A percentile compares a stretch with the other conserved stretches of the same genome.
Conservation (phyloP, 192 early-diverging fungal species). For the Coemansia sp. region DNA sequence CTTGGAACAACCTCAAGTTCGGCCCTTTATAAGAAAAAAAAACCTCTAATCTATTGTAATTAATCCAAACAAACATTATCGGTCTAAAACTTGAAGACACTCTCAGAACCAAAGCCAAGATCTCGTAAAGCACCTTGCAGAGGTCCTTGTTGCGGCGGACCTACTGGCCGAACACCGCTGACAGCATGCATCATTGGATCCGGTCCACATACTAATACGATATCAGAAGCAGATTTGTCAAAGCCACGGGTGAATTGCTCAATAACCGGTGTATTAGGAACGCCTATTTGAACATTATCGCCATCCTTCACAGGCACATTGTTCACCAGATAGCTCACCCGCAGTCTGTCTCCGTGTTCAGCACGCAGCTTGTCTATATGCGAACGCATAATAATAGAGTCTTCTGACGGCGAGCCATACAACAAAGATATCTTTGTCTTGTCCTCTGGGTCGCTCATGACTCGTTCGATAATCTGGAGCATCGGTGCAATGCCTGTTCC, state of each 20-base stretch:
- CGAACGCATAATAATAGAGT: constrained; percentile 57
- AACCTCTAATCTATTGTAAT: not conserved
- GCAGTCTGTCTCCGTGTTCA: no score
- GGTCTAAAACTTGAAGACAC: constrained; percentile 64
- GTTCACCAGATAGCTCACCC: no score
- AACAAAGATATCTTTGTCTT: constrained; percentile 38
- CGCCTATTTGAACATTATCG: no score
- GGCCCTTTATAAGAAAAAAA: no score
- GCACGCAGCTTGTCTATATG: no score
- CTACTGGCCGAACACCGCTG: constrained; percentile 55
- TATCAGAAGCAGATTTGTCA: no score
- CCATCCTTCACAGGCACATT: no score
- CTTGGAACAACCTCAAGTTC: no score
- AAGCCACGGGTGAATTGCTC: no score
- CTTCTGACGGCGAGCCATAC: constrained; percentile 36
- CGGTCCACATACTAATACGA: no score
- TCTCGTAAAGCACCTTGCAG: constrained; percentile 57
- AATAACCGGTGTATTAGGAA: no score
- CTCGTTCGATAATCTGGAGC: constrained; percentile 60
- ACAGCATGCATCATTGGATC: constrained; percentile 59
- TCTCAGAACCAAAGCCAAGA: constrained; percentile 55
- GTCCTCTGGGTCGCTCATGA: constrained; percentile 49
- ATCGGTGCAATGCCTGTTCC: constrained; percentile 81
- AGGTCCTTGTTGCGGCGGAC: constrained; percentile 55
- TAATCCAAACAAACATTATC: not conserved